A percentile compares a stretch with the other conserved stretches of the same genome.
Conservation (phyloP, 2,329 filamentous ascomycete species). For the Trichophyton rubrum region DNA sequence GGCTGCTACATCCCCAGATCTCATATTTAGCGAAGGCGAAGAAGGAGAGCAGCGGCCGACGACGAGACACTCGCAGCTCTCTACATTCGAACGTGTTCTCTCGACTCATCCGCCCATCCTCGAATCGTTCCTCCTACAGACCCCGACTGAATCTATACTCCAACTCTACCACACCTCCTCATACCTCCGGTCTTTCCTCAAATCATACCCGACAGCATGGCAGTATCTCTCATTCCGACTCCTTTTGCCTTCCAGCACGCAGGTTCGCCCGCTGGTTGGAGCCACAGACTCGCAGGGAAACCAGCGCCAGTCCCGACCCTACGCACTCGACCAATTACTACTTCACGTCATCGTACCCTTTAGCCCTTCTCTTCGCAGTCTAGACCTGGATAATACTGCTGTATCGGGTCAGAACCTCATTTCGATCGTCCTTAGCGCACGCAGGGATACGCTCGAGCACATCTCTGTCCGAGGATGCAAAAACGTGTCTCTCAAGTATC, state of each 20-base stretch:
- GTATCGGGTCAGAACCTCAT: constrained; percentile 47
- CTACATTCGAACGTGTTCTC: constrained; percentile 43
- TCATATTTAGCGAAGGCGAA: constrained; percentile 19
- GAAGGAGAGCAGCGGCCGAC: constrained; percentile 16
- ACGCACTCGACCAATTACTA: constrained; percentile 46
- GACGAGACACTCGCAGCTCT: constrained; percentile 23
- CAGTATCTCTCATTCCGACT: constrained; percentile 48
- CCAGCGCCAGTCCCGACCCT: constrained; percentile 42
- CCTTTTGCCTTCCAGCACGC: constrained; percentile 29
- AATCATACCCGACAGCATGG: constrained; percentile 48
- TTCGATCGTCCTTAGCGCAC: constrained; percentile 41
- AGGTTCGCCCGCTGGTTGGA: constrained; percentile 24
- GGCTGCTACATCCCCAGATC: background rate
- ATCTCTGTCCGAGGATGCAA: constrained; percentile 51
- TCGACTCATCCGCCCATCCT: constrained; percentile 46
- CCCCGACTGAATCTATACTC: constrained; percentile 45
- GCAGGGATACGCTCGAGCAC: constrained; percentile 44
- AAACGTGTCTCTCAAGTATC: constrained; percentile 53
- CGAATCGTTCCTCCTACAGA: constrained; percentile 46
- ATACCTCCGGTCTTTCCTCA: constrained; percentile 43
- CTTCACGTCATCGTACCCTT: constrained; percentile 45
- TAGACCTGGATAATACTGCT: constrained; percentile 50
- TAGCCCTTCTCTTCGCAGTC: constrained; percentile 42
- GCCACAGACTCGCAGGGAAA: constrained; percentile 21
- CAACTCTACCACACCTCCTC: constrained; percentile 47